Percentiles rank a stretch among this genome's conserved stretches.
Evolutionary conservation across 1,284 basidiomycete species (phyloP).

Genomic region (Lentinus polychrous): DNA sequence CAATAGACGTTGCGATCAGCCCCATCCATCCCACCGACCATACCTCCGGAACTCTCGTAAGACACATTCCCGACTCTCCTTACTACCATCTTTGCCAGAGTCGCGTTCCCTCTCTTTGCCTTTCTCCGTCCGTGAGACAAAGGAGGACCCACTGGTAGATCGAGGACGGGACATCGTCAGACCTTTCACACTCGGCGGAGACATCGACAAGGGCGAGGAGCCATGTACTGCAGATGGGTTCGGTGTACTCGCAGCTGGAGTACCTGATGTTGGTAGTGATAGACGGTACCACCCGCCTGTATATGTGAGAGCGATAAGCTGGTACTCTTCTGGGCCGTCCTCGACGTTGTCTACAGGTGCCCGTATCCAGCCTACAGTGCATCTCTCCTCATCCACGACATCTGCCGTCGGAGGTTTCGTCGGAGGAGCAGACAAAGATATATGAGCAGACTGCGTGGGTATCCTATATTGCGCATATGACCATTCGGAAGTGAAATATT

Average conservation of each 20-base stretch:
- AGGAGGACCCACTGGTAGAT: constrained; percentile 48
- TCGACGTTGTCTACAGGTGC: constrained; percentile 36
- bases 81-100: constrained; percentile 36
- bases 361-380: constrained; percentile 79
- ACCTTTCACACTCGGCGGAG: constrained; percentile 33
- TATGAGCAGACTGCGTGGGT: constrained; percentile 76
- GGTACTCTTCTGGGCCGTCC: constrained; percentile 45
- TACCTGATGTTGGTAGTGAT: constrained; percentile 49
- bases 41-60: constrained; percentile 73
- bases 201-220: constrained; percentile 13
- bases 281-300: constrained; percentile 92
- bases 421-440: constrained; percentile 57
- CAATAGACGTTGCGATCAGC: constrained; percentile 26
- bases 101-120: constrained; percentile 56
- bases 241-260: constrained; percentile 18
- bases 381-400: constrained; percentile 75
- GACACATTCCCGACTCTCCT: constrained; percentile 56
- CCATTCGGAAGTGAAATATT: constrained; percentile 91
- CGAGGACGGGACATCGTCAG: constrained; percentile 34
- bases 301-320: constrained; percentile 81
- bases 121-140: constrained; percentile 42
- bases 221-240: constrained; percentile 5
- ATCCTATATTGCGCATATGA: constrained; percentile 92
- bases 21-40: constrained; percentile 85
- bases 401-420: constrained; percentile 54